Evolutionary conservation across 495 filamentous ascomycete genomes (phyloP), one percentile per base, ranked within the genome.

Genomic region (Penicillium dipodomyicola): DNA sequence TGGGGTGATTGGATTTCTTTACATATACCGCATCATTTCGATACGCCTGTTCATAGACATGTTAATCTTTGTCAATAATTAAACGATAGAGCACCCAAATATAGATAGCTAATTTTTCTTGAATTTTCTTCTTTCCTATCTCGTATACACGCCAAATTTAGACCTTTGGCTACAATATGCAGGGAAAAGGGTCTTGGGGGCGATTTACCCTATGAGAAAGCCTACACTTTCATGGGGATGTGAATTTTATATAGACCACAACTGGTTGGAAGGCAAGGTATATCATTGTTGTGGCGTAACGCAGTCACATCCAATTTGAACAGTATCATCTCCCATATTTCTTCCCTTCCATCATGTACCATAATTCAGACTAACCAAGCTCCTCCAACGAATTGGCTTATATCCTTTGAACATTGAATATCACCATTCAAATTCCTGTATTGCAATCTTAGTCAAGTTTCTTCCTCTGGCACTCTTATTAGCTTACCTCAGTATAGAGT

Each of bases 401-500:
- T 32, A 32, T 32, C 30, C 10, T 32, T 32, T 2, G 7, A 29
- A 29, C 9, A 29, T 29, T 29, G 29, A 9, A 37, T 37, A 37
- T 37, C 14, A 37, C 33, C 33, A 37, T 37, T 37, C 14, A n/a
- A 37, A 37, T 37, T 37, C 33, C 33, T 37, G 33, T 14, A 2
- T 37, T 37, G 5, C 2, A 37, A n/a, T 37, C 0, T 37, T 37
- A 37, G 33, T 37, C 33, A 37, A 7, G 33, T 15, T 37, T n/a
- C 33, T n/a, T 37, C 5, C 14, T n/a, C 14, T 6, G 33, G 33
- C 2, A 37, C 14, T 6, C 4, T 35, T 14, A n/a, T 37, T 45
- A 22, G 14, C 54, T 56, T 20, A 56, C 54, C 54, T 56, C 54
- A 14, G 44, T 49, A 23, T 56, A 49, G 8, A 49, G 23, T 9